A percentile compares a stretch with the other conserved stretches of the same genome.
Conservation (phyloP, 768 basidiomycete genomes). For the Gloeostereum incarnatum region DNA sequence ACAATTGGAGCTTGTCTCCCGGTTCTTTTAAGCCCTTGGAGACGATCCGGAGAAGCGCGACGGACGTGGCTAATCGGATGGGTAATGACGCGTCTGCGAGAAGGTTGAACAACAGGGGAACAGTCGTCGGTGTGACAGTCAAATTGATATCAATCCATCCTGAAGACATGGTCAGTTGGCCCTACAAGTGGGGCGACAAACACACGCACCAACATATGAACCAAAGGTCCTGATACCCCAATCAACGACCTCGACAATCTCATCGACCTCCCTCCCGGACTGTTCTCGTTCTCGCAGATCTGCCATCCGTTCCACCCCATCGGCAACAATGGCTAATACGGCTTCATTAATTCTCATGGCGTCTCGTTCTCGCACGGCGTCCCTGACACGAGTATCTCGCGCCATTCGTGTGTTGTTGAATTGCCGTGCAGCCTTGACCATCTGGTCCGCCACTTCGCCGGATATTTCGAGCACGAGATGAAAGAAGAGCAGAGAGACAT, state of each 20-base stretch:
- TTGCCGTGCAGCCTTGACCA: conserved; percentile 79
- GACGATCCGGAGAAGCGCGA: conserved; percentile 76
- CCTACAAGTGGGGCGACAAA: neutral
- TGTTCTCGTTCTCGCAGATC: conserved; percentile 36
- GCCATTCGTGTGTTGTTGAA: conserved; percentile 63
- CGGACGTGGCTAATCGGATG: conserved; percentile 76
- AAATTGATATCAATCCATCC: conserved; percentile 98
- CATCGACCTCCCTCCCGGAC: conserved; percentile 44
- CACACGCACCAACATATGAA: conserved; percentile 83
- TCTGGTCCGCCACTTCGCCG: conserved; percentile 93
- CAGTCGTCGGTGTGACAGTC: conserved; percentile 84
- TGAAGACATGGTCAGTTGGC: conserved; percentile 19
- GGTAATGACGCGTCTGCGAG: conserved; percentile 70
- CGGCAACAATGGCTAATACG: conserved; percentile 74
- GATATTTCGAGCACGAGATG: conserved; percentile 92
- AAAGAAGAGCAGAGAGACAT: conserved; percentile 84
- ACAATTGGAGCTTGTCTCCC: conserved; percentile 78
- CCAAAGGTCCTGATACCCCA: conserved; percentile 90
- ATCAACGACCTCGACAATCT: conserved; percentile 73
- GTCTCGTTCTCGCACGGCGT: conserved; percentile 85
- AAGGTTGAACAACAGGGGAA: conserved; percentile 76
- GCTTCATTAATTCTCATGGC: conserved; percentile 81
- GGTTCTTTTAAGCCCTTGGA: conserved; percentile 91
- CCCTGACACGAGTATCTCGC: conserved; percentile 79
- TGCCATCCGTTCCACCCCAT: conserved; percentile 53